These are phyloP conservation scores for Lobosporangium transversale DNA, from an alignment of 192 early-diverging fungal species.

Conservation along the genomic window DNA sequence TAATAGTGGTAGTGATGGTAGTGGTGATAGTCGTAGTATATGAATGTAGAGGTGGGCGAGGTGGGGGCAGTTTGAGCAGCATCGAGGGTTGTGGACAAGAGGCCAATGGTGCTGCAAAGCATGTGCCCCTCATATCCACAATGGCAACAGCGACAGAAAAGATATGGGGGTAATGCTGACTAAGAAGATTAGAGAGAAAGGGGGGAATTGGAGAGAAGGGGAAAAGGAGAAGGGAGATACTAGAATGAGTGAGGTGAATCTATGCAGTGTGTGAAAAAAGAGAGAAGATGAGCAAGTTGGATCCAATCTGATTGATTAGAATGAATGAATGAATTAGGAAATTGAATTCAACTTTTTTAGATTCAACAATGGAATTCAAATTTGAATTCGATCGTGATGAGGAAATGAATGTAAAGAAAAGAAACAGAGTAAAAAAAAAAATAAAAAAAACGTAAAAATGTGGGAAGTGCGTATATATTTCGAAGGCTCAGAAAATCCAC, in stretches of 20 bases:
- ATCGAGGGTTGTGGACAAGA: not conserved
- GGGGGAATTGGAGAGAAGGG: not conserved
- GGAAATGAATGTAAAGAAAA: too few species aligned
- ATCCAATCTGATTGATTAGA: too few species aligned
- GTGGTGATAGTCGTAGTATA: not conserved
- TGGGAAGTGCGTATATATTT: not conserved
- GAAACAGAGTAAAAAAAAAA: not conserved
- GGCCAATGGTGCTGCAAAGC: slow-evolving; percentile 26
- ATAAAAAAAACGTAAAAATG: not conserved
- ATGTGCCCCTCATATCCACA: slow-evolving; percentile 26
- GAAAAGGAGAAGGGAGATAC: not conserved
- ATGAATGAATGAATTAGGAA: too few species aligned
- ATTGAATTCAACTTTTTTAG: too few species aligned
- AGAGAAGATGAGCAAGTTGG: not conserved
- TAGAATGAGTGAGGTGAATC: slow-evolving; percentile 1
- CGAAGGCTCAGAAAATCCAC: too few species aligned
- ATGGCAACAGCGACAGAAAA: not conserved
- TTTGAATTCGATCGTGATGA: too few species aligned
- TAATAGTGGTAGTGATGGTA: not conserved
- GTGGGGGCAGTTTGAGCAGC: slow-evolving; percentile 10
- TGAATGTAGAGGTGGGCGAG: slow-evolving; percentile 2
- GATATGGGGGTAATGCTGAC: not conserved
- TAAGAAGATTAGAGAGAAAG: not conserved
- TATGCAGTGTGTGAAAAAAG: not conserved
- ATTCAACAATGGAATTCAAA: too few species aligned